phyloP scores from a whole-genome alignment of 2,329 filamentous ascomycete species.

The Aspergillus calidoustus region DNA sequence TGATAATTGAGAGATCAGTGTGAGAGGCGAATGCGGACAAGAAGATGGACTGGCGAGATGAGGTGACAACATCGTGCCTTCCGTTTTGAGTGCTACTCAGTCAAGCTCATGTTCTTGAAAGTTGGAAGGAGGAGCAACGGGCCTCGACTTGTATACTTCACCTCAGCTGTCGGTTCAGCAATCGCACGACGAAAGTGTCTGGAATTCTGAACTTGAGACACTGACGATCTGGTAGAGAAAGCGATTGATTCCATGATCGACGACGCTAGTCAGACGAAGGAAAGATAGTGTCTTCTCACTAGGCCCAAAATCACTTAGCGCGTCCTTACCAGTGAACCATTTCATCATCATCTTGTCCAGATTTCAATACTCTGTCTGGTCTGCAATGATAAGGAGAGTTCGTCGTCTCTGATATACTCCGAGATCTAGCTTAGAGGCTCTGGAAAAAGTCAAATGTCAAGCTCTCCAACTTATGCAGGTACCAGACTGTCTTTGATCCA shows the following conservation, averaged over 20 bases:
- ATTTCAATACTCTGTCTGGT: not conserved
- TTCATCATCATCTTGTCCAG: not conserved
- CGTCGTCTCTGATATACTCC: not conserved
- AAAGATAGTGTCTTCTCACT: constrained; percentile 3
- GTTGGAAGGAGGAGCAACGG: not conserved
- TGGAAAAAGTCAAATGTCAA: not conserved
- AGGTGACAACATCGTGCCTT: not conserved
- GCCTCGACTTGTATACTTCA: not conserved
- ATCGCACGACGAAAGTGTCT: not conserved
- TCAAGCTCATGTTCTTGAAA: not conserved
- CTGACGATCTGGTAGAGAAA: too few relatives aligned
- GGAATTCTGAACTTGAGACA: not conserved
- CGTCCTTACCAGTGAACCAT: not conserved
- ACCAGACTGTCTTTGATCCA: not conserved
- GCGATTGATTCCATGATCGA: not conserved
- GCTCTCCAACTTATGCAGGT: not conserved
- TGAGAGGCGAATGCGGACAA: not conserved
- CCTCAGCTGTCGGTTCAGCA: not conserved
- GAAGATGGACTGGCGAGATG: not conserved
- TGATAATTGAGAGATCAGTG: not conserved
- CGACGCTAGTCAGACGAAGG: constrained; percentile 10
- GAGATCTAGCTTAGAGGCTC: not conserved
- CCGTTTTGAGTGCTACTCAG: not conserved
- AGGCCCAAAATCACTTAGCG: not conserved
- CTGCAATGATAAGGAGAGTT: not conserved